phyloP scores from a whole-genome alignment of 257 asterid genomes.

The Solanum megistacrolobum region DNA sequence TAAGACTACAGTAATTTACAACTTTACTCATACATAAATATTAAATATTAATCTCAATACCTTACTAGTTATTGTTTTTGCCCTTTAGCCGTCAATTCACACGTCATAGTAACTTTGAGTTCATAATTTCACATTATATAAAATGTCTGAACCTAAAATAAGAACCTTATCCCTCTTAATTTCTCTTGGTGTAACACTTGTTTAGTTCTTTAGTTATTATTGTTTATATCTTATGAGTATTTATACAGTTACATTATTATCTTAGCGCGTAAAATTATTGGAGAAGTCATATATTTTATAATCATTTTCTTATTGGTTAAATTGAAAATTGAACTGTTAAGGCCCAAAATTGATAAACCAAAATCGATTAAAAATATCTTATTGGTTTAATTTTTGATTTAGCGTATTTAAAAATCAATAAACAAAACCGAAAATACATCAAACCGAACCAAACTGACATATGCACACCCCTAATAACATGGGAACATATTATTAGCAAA shows the following conservation, averaged over 20 bases:
- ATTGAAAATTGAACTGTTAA: too few relatives aligned
- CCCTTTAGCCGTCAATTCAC: neutral
- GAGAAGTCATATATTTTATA: neutral
- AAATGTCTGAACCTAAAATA: neutral
- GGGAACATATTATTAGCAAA: neutral
- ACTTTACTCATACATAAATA: neutral
- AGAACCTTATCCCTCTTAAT: neutral
- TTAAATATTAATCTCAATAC: neutral
- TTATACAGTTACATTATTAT: too few relatives aligned
- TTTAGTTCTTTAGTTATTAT: neutral
- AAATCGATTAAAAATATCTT: neutral
- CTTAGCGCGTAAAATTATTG: too few relatives aligned
- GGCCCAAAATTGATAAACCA: neutral
- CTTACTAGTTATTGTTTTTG: neutral
- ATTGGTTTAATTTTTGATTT: too few relatives aligned
- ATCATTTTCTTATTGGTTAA: neutral
- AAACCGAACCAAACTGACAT: neutral
- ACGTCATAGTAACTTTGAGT: neutral
- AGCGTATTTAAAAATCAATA: too few relatives aligned
- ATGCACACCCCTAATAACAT: neutral
- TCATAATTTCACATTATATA: neutral
- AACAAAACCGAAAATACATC: too few relatives aligned
- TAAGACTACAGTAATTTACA: neutral
- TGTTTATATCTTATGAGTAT: neutral
- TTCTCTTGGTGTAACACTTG: neutral